Percentiles rank a stretch among this genome's conserved stretches.
These are phyloP conservation scores for Naganishia vishniacii DNA, from an alignment of 768 basidiomycete species.

Conservation along the genomic window DNA sequence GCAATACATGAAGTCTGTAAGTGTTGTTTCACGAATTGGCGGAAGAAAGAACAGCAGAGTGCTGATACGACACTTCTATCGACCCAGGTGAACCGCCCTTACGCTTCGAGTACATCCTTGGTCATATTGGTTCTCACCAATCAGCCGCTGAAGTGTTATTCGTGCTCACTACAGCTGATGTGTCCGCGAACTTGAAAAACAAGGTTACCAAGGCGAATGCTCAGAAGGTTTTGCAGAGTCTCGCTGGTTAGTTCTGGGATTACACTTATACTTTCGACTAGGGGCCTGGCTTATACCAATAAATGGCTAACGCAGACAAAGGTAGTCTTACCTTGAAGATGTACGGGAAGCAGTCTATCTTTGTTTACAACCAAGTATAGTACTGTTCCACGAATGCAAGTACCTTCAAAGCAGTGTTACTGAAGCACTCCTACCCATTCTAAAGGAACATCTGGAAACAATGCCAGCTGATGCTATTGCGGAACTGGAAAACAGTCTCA, in stretches of 20 bases:
- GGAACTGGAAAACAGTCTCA: conserved; percentile 53
- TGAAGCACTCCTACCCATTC: background rate
- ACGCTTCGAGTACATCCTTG: conserved; percentile 57
- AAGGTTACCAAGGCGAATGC: conserved; percentile 75
- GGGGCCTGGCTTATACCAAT: background rate
- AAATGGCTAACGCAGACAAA: conserved; percentile 55
- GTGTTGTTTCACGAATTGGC: no score
- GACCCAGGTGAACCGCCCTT: conserved; percentile 94
- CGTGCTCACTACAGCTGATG: conserved; percentile 58
- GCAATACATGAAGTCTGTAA: conserved; percentile 70
- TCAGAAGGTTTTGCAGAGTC: conserved; percentile 71
- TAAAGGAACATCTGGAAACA: conserved; percentile 60
- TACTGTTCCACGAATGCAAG: background rate
- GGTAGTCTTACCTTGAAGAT: conserved; percentile 73
- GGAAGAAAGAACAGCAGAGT: no score
- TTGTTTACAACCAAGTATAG: conserved; percentile 63
- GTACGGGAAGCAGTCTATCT: conserved; percentile 82
- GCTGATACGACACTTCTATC: no score
- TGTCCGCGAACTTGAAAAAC: conserved; percentile 83
- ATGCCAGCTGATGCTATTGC: conserved; percentile 61
- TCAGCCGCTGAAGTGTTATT: background rate
- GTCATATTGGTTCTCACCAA: no score
- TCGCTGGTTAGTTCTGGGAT: conserved; percentile 53
- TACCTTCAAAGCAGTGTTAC: background rate
- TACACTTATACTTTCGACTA: background rate